Base-by-base conservation (phyloP, 2,329 filamentous ascomycete genomes). In the Harringtonia aguacate region DNA sequence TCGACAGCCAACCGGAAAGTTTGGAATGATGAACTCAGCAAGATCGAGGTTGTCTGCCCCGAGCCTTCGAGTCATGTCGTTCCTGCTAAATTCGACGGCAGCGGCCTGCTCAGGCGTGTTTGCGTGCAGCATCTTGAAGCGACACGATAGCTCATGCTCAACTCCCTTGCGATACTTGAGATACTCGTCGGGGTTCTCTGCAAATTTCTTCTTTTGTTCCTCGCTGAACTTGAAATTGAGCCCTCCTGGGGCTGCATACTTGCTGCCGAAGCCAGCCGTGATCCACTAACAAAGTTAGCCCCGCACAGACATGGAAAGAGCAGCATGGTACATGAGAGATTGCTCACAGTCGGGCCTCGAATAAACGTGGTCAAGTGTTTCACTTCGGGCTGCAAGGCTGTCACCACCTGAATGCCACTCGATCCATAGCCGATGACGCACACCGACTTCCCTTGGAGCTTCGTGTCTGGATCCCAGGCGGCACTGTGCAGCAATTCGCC, bases 261-360 rank as follows among this genome's bases (percentile, higher is more conserved):
- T 61, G 31, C 73, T 67, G 0, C 72, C 73, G 57, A 79, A 81
- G 0, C 75, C 74, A 2, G 74, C 69, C 0, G 79, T 75, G 27
- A 85, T 75, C 81, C 81, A 86, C 0, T 41, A 31, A 7, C 1
- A 17, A 10, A 15, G 28, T 40, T 24, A 40, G 38, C 28, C n/a
- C n/a, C n/a, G n/a, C n/a, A n/a, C n/a, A n/a, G n/a, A n/a, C n/a
- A n/a, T n/a, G n/a, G n/a, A n/a, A n/a, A 18, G n/a, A 30, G 24
- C 15, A 70, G 0, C 63, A 59, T 13, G 63, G 64, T 13, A 64
- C 63, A 34, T 72, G 68, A 69, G 67, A n/a, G 73, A 24, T 21
- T 7, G 15, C 22, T 8, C 12, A 30, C 37, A 5, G 47, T 47
- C 2, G 41, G 45, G 1, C 41, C 41, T 15, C 47, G 41, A 14